Conservation (phyloP, 441 rosid species). For the Croton laevigatus region DNA sequence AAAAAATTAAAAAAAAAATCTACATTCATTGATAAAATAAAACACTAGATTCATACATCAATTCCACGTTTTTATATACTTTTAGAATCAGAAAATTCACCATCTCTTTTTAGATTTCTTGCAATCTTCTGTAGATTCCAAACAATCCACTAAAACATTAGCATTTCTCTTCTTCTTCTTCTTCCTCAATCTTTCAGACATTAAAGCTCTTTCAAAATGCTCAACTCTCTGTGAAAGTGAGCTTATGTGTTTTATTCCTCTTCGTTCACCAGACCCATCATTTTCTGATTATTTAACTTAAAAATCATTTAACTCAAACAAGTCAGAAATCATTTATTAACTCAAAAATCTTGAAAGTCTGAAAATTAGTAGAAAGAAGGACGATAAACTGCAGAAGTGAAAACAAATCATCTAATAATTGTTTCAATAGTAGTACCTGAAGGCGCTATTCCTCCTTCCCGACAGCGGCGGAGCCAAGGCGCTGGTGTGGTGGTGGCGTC, state of each 20-base stretch:
- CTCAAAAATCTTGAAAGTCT: too few species aligned
- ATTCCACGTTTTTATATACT: neutral
- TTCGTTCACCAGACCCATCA: conserved; percentile 50
- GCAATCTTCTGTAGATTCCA: conserved; percentile 11
- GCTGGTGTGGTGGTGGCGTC: too few species aligned
- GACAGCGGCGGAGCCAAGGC: too few species aligned
- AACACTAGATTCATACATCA: neutral
- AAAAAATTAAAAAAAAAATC: too few species aligned
- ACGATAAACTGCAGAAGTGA: too few species aligned
- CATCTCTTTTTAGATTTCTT: conserved; percentile 21
- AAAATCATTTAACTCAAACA: too few species aligned
- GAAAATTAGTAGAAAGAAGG: too few species aligned
- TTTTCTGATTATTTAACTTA: conserved; percentile 53
- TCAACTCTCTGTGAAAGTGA: conserved; percentile 51
- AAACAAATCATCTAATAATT: too few species aligned
- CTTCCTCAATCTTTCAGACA: conserved; percentile 42
- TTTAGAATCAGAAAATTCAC: neutral
- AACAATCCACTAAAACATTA: conserved; percentile 11
- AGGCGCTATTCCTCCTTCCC: too few species aligned
- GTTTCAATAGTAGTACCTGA: too few species aligned
- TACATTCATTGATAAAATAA: too few species aligned
- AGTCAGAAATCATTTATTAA: too few species aligned
- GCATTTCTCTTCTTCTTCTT: conserved; percentile 43
- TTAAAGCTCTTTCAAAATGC: conserved; percentile 50
- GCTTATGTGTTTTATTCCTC: conserved; percentile 51